Base-by-base conservation (phyloP, 345 rosid species). In the Excoecaria cochinchinensis region DNA sequence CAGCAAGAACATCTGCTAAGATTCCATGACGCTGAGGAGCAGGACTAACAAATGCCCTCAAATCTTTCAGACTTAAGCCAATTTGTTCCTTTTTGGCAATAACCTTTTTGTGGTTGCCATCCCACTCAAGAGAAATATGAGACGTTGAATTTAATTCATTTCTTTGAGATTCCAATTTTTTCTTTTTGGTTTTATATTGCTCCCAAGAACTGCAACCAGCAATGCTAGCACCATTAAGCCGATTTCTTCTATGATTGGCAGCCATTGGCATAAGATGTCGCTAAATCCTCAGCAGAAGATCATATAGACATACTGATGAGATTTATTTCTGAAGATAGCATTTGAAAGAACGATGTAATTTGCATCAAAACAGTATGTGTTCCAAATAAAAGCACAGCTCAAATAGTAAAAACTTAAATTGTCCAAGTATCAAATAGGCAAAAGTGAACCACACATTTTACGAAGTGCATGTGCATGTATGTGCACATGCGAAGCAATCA, bases 71-170 rank as follows among this genome's bases (percentile, higher is more conserved):
- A 76, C 89, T 85, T 48, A 95, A 50, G 36, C 93, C 97, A 82
- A 95, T 80, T 82, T 95, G 99, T 52, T 90, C 98, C 90, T 74
- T 89, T 84, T 82, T 95, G 70, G 99, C 91, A 58, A 93, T 85
- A 42, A 95, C 98, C 73, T 74, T 84, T 57, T 83, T 89, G 63
- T 73, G 70, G 66, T 74, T 84, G 51, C 82, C 82, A 70, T 95
- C 95, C 99, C 99, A 95, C 86, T 90, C 89, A 38, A 95, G 97
- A 79, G 88, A 87, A 75, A 93, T 89, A 64, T 84, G 92, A 78
- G 90, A 88, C 78, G 89, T 89, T 0, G 85, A 53, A 78, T 83
- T 87, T 76, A 84, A 79, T 63, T 86, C 84, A 79, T 60, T 82
- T 77, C 86, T 83, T 14, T 72, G 76, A 42, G 88, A 81, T 67